Base-by-base conservation (phyloP, 2,329 filamentous ascomycete genomes). In the Sporothrix phasma region DNA sequence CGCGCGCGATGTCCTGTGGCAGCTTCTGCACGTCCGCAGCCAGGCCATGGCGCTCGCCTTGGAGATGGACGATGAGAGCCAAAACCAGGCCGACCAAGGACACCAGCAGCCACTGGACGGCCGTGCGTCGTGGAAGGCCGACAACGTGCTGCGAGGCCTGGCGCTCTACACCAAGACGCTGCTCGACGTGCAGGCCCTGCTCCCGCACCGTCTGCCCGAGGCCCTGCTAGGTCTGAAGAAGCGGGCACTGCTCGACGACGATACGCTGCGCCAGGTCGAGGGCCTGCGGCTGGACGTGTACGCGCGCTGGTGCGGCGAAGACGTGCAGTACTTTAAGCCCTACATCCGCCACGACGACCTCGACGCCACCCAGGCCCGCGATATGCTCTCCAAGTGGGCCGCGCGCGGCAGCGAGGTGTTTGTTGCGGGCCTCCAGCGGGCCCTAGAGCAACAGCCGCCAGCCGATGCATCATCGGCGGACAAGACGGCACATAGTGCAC, bases 301-400 rank as follows among this genome's bases (percentile, higher is more conserved):
- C 70, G 85, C 87, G 67, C 81, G 82, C 22, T 96, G 92, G 89
- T 89, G 94, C 67, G 83, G 88, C 19, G 86, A 92, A 7, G 90
- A 95, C 66, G 89, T 96, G 47, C 84, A 84, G 54, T 88, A 88
- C 68, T 97, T 95, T 72, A 93, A 87, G 0, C 92, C 92, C 0
- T 96, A 91, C 77, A 89, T 95, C 41, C 86, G 89, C 34, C 87
- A 95, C 69, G 90, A 92, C 68, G 89, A 94, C 68, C 74, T 90
- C 4, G 82, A 86, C 26, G 84, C 81, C 22, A 75, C 78, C 26
- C 81, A 85, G 66, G 83, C 84, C 0, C 80, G 81, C 47, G 81
- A 84, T 2, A 84, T 84, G 73, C 79, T 90, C 15, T 80, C 80
- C 24, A 73, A 72, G 31, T 92, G 89, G 88, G 84, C 85, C 0